phyloP scores from a whole-genome alignment of 2,329 filamentous ascomycete genomes.

The Paecilomyces niveus region DNA sequence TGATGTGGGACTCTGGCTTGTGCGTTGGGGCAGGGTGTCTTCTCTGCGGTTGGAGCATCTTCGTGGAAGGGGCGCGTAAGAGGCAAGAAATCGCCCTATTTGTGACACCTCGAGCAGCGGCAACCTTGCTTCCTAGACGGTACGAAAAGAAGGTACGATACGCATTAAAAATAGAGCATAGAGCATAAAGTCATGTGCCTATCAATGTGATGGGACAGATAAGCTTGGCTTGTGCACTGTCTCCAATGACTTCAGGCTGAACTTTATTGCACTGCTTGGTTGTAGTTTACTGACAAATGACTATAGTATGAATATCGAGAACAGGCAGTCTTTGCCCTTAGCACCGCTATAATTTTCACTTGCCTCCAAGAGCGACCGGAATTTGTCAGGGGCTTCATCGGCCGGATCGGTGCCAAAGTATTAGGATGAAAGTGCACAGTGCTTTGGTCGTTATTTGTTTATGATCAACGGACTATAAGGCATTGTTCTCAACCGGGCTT shows the following conservation, averaged over 20 bases:
- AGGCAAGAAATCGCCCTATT: slow-evolving; percentile 73
- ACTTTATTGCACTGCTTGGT: not conserved
- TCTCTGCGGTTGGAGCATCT: slow-evolving; percentile 74
- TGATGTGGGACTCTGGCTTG: slow-evolving; percentile 52
- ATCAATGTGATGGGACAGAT: not conserved
- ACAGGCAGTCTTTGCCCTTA: slow-evolving; percentile 58
- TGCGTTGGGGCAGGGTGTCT: slow-evolving; percentile 67
- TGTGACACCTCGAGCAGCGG: slow-evolving; percentile 69
- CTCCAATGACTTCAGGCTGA: not conserved
- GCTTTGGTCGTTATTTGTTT: no score
- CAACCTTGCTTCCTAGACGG: slow-evolving; percentile 63
- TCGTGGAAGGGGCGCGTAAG: slow-evolving; percentile 60
- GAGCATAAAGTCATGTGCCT: not conserved
- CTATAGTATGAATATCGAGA: slow-evolving; percentile 59
- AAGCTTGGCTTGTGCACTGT: not conserved
- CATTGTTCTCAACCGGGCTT: no score
- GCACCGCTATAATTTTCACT: slow-evolving; percentile 64
- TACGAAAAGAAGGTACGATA: slow-evolving; percentile 48
- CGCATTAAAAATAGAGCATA: not conserved
- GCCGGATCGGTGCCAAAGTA: slow-evolving; percentile 40
- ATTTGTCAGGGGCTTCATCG: slow-evolving; percentile 62
- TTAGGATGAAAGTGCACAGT: slow-evolving; percentile 12
- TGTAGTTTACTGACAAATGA: slow-evolving; percentile 8
- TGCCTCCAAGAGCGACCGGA: slow-evolving; percentile 55
- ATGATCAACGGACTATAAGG: no score